phyloP scores from a whole-genome alignment of 139 green algal species.

The Mychonastes homosphaera region DNA sequence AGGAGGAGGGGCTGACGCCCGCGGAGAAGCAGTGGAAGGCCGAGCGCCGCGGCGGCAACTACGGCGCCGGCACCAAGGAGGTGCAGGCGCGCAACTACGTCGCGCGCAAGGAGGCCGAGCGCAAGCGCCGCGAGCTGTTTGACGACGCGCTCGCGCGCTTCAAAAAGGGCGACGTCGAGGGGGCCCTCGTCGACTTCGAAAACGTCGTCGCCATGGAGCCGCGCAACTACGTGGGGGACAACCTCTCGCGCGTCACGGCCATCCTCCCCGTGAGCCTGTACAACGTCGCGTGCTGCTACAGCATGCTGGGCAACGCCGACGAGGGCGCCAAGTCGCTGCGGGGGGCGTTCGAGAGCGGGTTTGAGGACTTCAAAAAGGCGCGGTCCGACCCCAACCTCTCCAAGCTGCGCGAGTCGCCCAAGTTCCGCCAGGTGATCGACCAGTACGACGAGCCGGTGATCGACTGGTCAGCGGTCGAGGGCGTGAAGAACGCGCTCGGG shows the following conservation, averaged over 20 bases:
- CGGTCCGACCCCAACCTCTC: slow-evolving; percentile 81
- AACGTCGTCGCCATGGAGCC: slow-evolving; percentile 88
- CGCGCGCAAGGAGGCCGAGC: slow-evolving; percentile 66
- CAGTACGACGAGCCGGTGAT: slow-evolving; percentile 86
- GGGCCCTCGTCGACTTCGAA: slow-evolving; percentile 89
- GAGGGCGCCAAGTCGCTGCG: slow-evolving; percentile 74
- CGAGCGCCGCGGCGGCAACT: slow-evolving; percentile 88
- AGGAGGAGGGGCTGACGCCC: slow-evolving; percentile 47
- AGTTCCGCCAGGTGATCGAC: slow-evolving; percentile 66
- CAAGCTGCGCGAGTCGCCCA: slow-evolving; percentile 47
- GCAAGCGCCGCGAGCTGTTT: slow-evolving; percentile 78
- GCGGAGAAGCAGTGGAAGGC: slow-evolving; percentile 51
- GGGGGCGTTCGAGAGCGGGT: slow-evolving; percentile 66
- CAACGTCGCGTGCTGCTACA: slow-evolving; percentile 98
- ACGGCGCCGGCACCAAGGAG: slow-evolving; percentile 85
- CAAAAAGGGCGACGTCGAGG: slow-evolving; percentile 59
- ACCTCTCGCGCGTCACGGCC: slow-evolving; percentile 72
- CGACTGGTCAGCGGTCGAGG: slow-evolving; percentile 76
- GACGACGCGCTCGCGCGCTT: slow-evolving; percentile 78
- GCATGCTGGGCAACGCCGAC: slow-evolving; percentile 67
- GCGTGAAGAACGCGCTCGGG: slow-evolving; percentile 50
- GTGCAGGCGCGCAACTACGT: slow-evolving; percentile 80
- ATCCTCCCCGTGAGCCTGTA: slow-evolving; percentile 91
- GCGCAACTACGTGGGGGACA: slow-evolving; percentile 84
- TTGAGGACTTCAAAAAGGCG: slow-evolving; percentile 86